Base-by-base conservation (phyloP, 441 rosid genomes). In the Lepidium campestre region DNA sequence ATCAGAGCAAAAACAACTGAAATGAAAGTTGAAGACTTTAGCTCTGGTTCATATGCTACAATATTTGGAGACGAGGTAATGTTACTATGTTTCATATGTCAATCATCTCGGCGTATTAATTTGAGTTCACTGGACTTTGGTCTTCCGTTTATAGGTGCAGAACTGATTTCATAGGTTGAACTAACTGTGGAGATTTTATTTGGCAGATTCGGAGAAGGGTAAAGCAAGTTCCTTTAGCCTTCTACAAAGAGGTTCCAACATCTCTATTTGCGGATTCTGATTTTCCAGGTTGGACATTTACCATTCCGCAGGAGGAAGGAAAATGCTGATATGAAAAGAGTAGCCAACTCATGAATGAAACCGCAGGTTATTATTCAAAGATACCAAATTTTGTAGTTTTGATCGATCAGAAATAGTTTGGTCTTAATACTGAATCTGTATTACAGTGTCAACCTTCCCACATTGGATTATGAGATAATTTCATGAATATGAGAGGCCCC, bases 41-140 rank as follows among this genome's bases (percentile, higher is more conserved):
- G 90, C 77, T 86, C 95, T 15, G 91, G 93, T 74, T 93, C 97
- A 56, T 93, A 89, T 67, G 93, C 86, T 45, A 90, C 99, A 19
- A 86, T 93, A 48, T 87, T 93, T n/a, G 95, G 86, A 55, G 91
- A 84, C 17, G 97, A 93, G 99, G 99, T 93, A 86, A 79, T 54
- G 48, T 14, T 7, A 7, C 37, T 40, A n/a, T 57, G 7, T 22
- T 60, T 57, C 23, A 49, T 49, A 27, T 25, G 44, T 14, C 10
- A 35, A 35, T 23, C 19, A 20, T 60, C 66, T 41, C 19, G 14
- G 57, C 15, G 48, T 50, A 22, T 15, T 47, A 15, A 32, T 39
- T 31, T 7, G 17, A 47, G 46, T 15, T 47, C n/a, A 27, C 41
- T 66, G 11, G 32, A 25, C 8, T 22, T 34, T 10, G 56, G 32